Base-by-base conservation (phyloP, 2,329 filamentous ascomycete species). In the Cryphonectria carpinicola region DNA sequence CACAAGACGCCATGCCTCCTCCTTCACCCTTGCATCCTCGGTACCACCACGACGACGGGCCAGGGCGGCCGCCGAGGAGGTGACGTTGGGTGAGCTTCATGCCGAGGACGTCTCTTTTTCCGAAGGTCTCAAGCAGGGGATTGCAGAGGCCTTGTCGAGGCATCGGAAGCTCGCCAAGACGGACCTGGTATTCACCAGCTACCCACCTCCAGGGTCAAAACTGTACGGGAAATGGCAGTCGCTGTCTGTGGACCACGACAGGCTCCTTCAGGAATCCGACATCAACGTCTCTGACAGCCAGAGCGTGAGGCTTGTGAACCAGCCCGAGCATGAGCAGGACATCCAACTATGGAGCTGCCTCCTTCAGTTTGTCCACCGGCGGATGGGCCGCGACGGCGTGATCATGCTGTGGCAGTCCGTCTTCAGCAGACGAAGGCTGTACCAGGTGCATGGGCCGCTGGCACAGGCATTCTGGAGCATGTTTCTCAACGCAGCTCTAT, bases 401-500 rank as follows among this genome's bases (percentile, higher is more conserved):
- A 52, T 72, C 17, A 72, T 72, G 17, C 72, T 81, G 22, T 78
- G 79, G 76, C 70, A 75, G 28, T 75, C 74, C 19, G 49, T 80
- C 13, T 70, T 74, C 17, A 68, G 70, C 56, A 74, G 76, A 22
- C 73, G 70, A 54, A 70, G 72, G 56, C 70, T 81, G 22, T 61
- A 64, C 63, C 67, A 77, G 37, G 74, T 77, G 19, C 67, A 75
- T 4, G 76, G 76, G 10, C 46, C 74, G 4, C 71, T 74, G 8
- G 77, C 79, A 4, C 65, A 70, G 35, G 63, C 65, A 1, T 79
- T 81, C 41, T 81, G 79, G 79, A 58, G 68, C 35, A 71, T 74
- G 1, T 74, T 84, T 7, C 71, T 82, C 25, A 76, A 77, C 14
- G 75, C 77, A 6, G 81, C 81, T 1, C 71, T 83, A 25, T 73